Conservation (phyloP, 2,329 filamentous ascomycete species). For the Pseudocercospora musae region DNA sequence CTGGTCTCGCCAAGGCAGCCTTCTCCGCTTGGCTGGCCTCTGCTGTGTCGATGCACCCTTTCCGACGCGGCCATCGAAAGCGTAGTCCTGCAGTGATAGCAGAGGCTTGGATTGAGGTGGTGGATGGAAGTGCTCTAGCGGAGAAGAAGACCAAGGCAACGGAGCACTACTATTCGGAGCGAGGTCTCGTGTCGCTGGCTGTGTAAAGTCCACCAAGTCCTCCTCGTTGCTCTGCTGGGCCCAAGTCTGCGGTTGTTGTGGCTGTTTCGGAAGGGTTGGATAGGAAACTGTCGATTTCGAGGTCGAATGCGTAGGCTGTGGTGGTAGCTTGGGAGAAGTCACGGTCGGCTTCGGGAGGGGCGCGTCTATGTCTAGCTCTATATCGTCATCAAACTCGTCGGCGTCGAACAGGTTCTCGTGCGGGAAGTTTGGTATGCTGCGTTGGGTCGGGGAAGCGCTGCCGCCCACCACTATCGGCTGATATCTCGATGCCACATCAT, state of each 20-base stretch:
- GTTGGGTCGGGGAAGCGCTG: constrained; percentile 30
- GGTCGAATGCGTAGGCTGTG: constrained; percentile 21
- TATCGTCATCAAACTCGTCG: constrained; percentile 84
- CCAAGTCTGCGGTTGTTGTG: constrained; percentile 13
- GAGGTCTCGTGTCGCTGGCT: constrained; percentile 30
- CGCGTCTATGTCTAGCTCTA: constrained; percentile 67
- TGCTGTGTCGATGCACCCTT: constrained; percentile 26
- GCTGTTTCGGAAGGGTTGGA: constrained; percentile 29
- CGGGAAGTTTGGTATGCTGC: constrained; percentile 21
- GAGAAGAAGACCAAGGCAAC: constrained; percentile 65
- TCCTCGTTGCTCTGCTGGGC: constrained; percentile 6
- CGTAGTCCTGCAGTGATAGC: constrained; percentile 17
- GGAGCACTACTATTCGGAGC: constrained; percentile 53
- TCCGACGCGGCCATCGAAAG: constrained; percentile 13
- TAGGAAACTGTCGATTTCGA: constrained; percentile 25
- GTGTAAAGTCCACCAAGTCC: constrained; percentile 18
- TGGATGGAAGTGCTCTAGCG: constrained; percentile 38
- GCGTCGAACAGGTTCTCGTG: constrained; percentile 57
- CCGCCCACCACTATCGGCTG: constrained; percentile 40
- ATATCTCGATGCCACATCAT: constrained; percentile 30
- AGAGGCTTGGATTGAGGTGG: constrained; percentile 12
- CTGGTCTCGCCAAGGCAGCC: constrained; percentile 56
- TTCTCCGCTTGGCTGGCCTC: constrained; percentile 58
- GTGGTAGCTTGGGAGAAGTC: constrained; percentile 42
- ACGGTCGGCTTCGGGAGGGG: constrained; percentile 49